Percentiles rank a stretch among this genome's conserved stretches.
Conservation (phyloP, 2,329 filamentous ascomycete genomes). For the Emmonsia crescens region DNA sequence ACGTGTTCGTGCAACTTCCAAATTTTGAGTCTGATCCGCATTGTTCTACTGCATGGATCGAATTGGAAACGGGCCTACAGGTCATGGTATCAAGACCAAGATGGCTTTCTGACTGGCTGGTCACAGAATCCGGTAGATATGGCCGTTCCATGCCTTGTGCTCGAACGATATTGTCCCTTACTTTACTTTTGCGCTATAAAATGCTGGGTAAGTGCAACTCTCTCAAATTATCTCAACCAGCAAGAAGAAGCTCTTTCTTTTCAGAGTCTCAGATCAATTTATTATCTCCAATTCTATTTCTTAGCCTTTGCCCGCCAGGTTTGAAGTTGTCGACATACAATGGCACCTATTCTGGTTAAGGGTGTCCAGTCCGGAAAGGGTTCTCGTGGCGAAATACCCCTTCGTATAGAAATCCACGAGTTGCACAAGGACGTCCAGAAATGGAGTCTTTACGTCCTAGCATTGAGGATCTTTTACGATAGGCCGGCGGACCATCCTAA, state of each 20-base stretch:
- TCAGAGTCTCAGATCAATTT: background rate
- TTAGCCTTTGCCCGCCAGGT: background rate
- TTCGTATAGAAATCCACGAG: conserved; percentile 1
- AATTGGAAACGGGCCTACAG: background rate
- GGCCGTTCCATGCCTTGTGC: background rate
- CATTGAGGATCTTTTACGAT: conserved; percentile 4
- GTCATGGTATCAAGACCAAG: background rate
- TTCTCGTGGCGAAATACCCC: background rate
- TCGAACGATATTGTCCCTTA: background rate
- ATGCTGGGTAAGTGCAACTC: background rate
- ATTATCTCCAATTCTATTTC: background rate
- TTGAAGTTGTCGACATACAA: background rate
- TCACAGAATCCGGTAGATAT: background rate
- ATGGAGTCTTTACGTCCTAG: conserved; percentile 3
- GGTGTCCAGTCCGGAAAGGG: conserved; percentile 1
- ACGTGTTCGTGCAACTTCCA: background rate
- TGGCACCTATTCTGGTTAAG: conserved; percentile 2
- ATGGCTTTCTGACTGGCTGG: background rate
- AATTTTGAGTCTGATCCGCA: conserved; percentile 1
- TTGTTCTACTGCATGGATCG: background rate
- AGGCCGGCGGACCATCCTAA: background rate
- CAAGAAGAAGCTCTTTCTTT: background rate
- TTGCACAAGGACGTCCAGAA: background rate
- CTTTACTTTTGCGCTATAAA: background rate
- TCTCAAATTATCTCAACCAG: background rate